phyloP scores from a whole-genome alignment of 2,329 filamentous ascomycete species.

The Diaporthe sp. region DNA sequence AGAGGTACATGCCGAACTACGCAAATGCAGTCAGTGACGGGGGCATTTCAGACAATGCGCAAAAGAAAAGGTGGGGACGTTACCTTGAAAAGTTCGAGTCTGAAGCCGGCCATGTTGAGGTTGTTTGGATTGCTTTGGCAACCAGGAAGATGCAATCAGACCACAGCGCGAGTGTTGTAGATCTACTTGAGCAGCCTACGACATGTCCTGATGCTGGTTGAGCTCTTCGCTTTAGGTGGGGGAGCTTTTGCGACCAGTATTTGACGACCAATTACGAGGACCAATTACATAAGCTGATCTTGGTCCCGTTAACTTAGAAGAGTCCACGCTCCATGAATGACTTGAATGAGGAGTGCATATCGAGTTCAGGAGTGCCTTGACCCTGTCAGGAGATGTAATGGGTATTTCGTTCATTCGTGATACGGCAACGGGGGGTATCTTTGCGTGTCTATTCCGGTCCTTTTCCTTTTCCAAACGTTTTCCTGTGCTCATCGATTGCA shows the following conservation, averaged over 20 bases:
- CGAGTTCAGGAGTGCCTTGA: not conserved
- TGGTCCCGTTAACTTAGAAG: not conserved
- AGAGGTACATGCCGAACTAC: conserved; percentile 97
- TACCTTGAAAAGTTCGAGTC: conserved; percentile 96
- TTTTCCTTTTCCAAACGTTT: conserved; percentile 25
- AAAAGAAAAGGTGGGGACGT: not conserved
- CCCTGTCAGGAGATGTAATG: not conserved
- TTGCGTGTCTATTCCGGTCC: conserved; percentile 21
- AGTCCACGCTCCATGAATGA: not conserved
- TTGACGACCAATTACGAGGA: conserved; percentile 11
- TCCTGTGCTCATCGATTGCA: conserved; percentile 47
- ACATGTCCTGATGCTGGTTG: not conserved
- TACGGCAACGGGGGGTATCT: conserved; percentile 32
- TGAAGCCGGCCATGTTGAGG: conserved; percentile 78
- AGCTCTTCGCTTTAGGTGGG: not conserved
- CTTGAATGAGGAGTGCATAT: not conserved
- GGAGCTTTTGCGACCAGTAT: not conserved
- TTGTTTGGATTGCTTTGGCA: not conserved
- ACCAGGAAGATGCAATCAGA: not conserved
- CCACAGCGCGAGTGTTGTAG: not conserved
- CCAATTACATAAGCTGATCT: conserved; percentile 30
- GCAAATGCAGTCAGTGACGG: conserved; percentile 20
- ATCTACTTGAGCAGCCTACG: not conserved
- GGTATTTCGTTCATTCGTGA: conserved; percentile 2
- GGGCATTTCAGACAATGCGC: not conserved